Conservation (phyloP, 208 protist genomes). For the Leishmania martiniquensis region DNA sequence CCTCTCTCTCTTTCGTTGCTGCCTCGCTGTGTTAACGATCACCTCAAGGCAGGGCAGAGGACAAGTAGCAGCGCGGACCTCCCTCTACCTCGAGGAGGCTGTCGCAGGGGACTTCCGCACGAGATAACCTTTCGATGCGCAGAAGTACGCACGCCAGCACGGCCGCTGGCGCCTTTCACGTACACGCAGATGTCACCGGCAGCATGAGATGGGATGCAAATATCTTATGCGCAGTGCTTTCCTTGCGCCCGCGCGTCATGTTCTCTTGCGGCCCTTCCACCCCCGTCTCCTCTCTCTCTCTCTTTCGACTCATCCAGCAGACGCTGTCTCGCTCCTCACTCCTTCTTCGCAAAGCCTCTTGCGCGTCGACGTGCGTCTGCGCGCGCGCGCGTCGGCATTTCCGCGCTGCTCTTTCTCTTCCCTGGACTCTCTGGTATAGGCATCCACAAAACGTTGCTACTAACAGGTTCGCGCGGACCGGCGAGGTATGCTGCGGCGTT, state of each 20-base stretch:
- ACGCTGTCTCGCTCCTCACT: not conserved
- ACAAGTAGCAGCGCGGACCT: not conserved
- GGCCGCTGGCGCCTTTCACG: not conserved
- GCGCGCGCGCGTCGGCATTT: too few species aligned
- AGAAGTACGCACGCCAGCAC: not conserved
- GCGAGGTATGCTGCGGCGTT: not conserved
- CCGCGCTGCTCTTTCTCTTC: not conserved
- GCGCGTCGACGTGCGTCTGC: too few species aligned
- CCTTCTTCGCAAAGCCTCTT: not conserved
- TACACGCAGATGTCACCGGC: not conserved
- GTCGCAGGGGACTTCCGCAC: not conserved
- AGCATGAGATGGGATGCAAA: not conserved
- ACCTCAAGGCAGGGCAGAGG: not conserved
- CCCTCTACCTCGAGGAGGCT: not conserved
- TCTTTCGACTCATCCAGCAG: too few species aligned
- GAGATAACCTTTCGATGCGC: not conserved
- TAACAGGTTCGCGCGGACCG: not conserved
- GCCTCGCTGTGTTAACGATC: not conserved
- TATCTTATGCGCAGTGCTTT: not conserved
- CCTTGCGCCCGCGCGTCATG: not conserved
- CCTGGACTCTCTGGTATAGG: not conserved
- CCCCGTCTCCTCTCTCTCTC: slow-evolving; percentile 1
- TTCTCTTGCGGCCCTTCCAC: too few species aligned
- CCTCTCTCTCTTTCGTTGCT: not conserved
- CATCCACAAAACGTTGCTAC: not conserved